Base-by-base conservation (phyloP, 768 basidiomycete species). In the Termitomyces sp. region DNA sequence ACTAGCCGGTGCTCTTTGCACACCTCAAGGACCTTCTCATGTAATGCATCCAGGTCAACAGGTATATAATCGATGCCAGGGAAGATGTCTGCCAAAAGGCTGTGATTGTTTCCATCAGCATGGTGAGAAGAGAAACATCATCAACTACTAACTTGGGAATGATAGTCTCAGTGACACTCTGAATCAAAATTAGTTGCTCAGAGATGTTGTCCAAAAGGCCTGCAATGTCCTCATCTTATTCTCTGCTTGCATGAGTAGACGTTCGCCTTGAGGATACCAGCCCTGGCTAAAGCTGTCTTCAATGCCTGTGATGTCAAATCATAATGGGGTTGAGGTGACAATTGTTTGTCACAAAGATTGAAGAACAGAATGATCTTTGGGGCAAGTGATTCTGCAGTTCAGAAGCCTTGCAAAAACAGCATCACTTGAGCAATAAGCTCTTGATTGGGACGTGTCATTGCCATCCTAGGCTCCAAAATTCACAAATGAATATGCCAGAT, bases 371-470 rank as follows among this genome's bases (percentile, higher is more conserved):
- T 96, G 61, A 98, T 92, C 76, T 98, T 98, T 58, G 94, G 94
- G 1, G 97, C 97, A n/a, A 99, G 84, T 0, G 87, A 90, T 75
- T 99, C 97, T 7, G 97, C 97, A 13, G 95, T 95, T 42, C 97
- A 87, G 86, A 98, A 99, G 63, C 97, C 97, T 79, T 98, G 97
- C 20, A 96, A 98, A 80, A 98, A 98, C 50, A 99, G 79, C 92
- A 98, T 95, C 72, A 99, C 97, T 76, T 99, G 97, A 4, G 97
- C 97, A 69, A 99, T 99, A 52, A 99, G 88, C 73, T 99, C 96
- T 62, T 95, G 89, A 73, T 98, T 97, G 28, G 97, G 97, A 55
- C 94, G 88, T 7, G 97, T 97, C 97, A 99, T 99, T 39, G 97
- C 94, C 92, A 98, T 98, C 62, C 94, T 96, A 64, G 35, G 54